Evolutionary conservation across 2,329 filamentous ascomycete species (phyloP).

Genomic region (Aspergillus pseudoglaucus): DNA sequence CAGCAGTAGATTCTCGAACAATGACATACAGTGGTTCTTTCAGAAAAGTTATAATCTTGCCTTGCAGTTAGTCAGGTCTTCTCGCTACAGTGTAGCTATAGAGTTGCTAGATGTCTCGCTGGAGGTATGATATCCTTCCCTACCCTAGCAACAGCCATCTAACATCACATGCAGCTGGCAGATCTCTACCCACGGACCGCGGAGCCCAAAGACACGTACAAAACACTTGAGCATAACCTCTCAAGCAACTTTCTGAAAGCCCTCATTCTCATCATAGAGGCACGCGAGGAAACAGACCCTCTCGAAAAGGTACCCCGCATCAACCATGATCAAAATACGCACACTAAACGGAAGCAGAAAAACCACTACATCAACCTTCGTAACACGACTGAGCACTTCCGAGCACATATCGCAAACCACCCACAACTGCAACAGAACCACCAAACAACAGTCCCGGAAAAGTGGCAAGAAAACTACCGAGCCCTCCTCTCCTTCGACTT

Average conservation of each 20-base stretch:
- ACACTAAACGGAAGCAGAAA: slow-evolving; percentile 33
- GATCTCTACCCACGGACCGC: slow-evolving; percentile 26
- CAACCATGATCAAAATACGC: slow-evolving; percentile 4
- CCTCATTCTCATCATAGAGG: slow-evolving; percentile 42
- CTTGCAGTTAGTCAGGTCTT: slow-evolving; percentile 54
- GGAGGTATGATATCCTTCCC: slow-evolving; percentile 26
- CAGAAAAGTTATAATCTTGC: slow-evolving; percentile 75
- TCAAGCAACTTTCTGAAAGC: slow-evolving; percentile 64
- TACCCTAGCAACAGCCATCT: slow-evolving; percentile 20
- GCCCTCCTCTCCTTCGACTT: slow-evolving; percentile 70
- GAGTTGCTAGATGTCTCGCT: slow-evolving; percentile 47
- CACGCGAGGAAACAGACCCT: slow-evolving; percentile 38
- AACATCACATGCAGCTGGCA: slow-evolving; percentile 35
- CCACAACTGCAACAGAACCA: slow-evolving; percentile 31
- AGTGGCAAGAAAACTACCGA: slow-evolving; percentile 57
- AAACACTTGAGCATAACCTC: slow-evolving; percentile 54
- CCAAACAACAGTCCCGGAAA: slow-evolving; percentile 41
- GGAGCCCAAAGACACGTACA: slow-evolving; percentile 25
- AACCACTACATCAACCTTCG: slow-evolving; percentile 59
- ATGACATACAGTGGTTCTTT: slow-evolving; percentile 77
- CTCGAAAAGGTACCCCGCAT: slow-evolving; percentile 30
- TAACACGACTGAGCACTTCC: slow-evolving; percentile 56
- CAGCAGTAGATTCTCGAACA: slow-evolving; percentile 49
- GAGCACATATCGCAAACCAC: slow-evolving; percentile 34
- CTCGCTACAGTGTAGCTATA: slow-evolving; percentile 50